These are phyloP conservation scores for Prunus mume DNA, from an alignment of 306 rosid species.

Conservation along the genomic window DNA sequence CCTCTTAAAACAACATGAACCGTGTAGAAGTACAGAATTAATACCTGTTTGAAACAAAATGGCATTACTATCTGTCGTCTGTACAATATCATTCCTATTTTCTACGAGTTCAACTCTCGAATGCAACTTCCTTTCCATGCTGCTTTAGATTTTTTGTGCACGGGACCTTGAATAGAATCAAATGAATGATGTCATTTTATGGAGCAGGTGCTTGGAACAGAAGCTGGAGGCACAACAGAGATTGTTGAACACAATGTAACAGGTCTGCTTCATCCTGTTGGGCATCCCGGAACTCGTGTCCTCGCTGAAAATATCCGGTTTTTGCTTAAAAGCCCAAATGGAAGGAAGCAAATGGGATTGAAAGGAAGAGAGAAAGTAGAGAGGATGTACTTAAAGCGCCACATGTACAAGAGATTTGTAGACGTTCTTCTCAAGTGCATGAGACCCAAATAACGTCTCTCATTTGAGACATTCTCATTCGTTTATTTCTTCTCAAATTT, in stretches of 20 bases:
- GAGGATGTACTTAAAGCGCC: constrained; percentile 73
- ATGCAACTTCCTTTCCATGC: neutral
- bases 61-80: neutral
- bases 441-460: constrained; percentile 49
- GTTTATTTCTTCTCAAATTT: constrained; percentile 30
- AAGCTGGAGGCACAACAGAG: constrained; percentile 84
- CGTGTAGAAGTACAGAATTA: neutral
- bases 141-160: no score
- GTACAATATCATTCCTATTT: neutral
- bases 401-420: constrained; percentile 75
- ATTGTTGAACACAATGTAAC: constrained; percentile 81
- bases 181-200: constrained; percentile 13
- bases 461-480: constrained; percentile 26
- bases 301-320: constrained; percentile 61
- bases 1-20: neutral
- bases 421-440: constrained; percentile 71
- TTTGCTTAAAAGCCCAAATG: constrained; percentile 53
- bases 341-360: constrained; percentile 68
- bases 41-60: neutral
- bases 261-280: constrained; percentile 77
- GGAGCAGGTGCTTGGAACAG: constrained; percentile 84
- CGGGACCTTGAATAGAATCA: no score
- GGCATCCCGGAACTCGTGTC: constrained; percentile 48
- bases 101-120: neutral
- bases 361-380: constrained; percentile 73